Evolutionary conservation across 208 protist genomes (phyloP).

Genomic region (Acanthamoeba healyi): DNA sequence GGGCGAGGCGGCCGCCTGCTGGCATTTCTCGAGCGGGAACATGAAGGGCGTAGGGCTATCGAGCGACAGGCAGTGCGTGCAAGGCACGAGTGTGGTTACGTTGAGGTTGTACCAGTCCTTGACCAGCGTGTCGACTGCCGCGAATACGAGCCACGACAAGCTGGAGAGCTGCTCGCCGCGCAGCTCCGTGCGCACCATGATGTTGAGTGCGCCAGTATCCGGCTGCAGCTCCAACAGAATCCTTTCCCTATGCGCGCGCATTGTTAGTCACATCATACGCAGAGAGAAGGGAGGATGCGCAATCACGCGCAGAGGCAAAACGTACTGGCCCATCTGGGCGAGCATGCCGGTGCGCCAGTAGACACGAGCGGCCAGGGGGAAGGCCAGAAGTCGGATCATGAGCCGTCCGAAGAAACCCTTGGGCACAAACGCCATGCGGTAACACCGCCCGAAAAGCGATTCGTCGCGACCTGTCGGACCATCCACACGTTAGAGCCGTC

Average conservation of each 20-base stretch:
- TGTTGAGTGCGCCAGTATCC: not conserved
- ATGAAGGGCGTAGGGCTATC: not conserved
- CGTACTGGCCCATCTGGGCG: not conserved
- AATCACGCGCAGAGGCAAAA: no score
- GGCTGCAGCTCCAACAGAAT: conserved; percentile 45
- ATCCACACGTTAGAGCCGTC: not conserved
- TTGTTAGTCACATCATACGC: no score
- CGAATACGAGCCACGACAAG: conserved; percentile 60
- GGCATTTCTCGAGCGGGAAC: conserved; percentile 52
- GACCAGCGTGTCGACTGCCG: conserved; percentile 42
- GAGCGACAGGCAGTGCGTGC: conserved; percentile 10
- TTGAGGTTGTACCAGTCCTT: conserved; percentile 61
- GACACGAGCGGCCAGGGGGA: not conserved
- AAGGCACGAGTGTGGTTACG: conserved; percentile 30
- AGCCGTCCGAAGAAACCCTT: conserved; percentile 69
- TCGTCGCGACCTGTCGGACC: not conserved
- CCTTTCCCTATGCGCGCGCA: not conserved
- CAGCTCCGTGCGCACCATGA: conserved; percentile 62
- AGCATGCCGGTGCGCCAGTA: conserved; percentile 52
- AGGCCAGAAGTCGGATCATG: conserved; percentile 67
- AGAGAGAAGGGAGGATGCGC: not conserved
- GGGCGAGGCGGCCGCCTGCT: not conserved
- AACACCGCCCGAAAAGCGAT: conserved; percentile 24
- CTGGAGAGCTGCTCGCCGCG: conserved; percentile 2
- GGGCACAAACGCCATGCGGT: conserved; percentile 32